Evolutionary conservation across 148 eudicot species (phyloP).

Genomic region (Cornus controversa): DNA sequence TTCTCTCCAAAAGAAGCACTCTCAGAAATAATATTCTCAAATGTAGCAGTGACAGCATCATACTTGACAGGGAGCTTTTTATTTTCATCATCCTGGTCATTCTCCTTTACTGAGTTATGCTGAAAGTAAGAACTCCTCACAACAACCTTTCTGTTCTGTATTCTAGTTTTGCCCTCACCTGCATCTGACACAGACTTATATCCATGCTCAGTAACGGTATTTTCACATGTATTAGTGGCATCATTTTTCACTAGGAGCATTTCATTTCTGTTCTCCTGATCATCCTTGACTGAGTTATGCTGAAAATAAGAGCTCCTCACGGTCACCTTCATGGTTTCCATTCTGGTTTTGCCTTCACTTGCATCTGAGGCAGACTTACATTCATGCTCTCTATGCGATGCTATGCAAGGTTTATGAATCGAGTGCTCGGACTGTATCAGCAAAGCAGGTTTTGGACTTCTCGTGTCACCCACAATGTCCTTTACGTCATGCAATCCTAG

Average conservation of each 20-base stretch:
- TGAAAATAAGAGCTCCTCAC: slow-evolving; percentile 66
- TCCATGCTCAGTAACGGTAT: slow-evolving; percentile 6
- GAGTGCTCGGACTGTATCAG: slow-evolving; percentile 39
- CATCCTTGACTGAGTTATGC: slow-evolving; percentile 33
- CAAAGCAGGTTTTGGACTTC: slow-evolving; percentile 30
- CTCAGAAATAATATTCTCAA: slow-evolving; percentile 25
- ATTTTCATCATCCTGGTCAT: slow-evolving; percentile 17
- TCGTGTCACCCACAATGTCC: slow-evolving; percentile 18
- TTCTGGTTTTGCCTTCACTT: slow-evolving; percentile 28
- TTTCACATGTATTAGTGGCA: slow-evolving; percentile 11
- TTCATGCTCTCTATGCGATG: slow-evolving; percentile 38
- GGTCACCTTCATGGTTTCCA: slow-evolving; percentile 20
- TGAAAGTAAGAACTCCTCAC: slow-evolving; percentile 61
- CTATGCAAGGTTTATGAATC: slow-evolving; percentile 52
- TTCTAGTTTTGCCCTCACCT: slow-evolving; percentile 13
- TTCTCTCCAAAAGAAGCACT: slow-evolving; percentile 17
- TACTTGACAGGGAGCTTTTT: slow-evolving; percentile 14
- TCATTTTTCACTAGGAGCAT: slow-evolving; percentile 3
- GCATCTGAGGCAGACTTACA: slow-evolving; percentile 20
- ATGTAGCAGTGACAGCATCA: slow-evolving; percentile 14
- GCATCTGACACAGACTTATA: slow-evolving; percentile 8
- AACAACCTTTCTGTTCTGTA: slow-evolving; percentile 24
- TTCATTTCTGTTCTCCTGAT: slow-evolving; percentile 28
- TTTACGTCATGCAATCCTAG: slow-evolving; percentile 20
- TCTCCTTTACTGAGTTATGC: slow-evolving; percentile 35